These are phyloP conservation scores for Chaetomiaceae sp. DNA, from an alignment of 2,329 filamentous ascomycete species.

Conservation along the genomic window DNA sequence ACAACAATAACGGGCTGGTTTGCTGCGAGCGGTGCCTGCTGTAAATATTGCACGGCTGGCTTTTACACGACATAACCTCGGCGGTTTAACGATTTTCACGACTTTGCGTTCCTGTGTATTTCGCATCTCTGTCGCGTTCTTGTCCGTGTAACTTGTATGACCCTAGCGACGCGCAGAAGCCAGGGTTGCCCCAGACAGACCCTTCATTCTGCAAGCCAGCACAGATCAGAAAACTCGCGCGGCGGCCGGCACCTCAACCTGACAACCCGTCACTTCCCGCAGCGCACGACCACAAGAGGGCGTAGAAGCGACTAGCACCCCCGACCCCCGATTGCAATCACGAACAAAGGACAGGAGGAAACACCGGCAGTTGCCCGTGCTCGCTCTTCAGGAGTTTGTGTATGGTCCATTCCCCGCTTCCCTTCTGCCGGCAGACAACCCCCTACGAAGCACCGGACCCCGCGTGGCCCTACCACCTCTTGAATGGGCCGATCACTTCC, in stretches of 20 bases:
- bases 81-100: too few species aligned
- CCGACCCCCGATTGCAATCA: background rate
- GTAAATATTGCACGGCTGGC: background rate
- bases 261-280: background rate
- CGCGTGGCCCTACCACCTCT: background rate
- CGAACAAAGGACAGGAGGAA: background rate
- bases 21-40: too few species aligned
- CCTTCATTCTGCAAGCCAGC: conserved; percentile 15
- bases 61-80: background rate
- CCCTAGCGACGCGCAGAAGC: conserved; percentile 4
- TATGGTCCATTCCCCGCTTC: conserved; percentile 5
- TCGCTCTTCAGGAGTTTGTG: too few species aligned
- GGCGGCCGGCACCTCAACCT: conserved; percentile 13
- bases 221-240: conserved; percentile 18
- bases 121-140: background rate
- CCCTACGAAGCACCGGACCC: background rate
- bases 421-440: too few species aligned
- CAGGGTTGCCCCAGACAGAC: conserved; percentile 13
- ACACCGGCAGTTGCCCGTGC: background rate
- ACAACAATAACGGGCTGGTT: conserved; percentile 4
- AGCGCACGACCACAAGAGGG: background rate
- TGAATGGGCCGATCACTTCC: background rate
- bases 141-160: background rate
- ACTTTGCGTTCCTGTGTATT: too few species aligned
- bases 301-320: background rate